These are phyloP conservation scores for Moricandia moricandioides DNA, from an alignment of 345 rosid species.

Conservation along the genomic window DNA sequence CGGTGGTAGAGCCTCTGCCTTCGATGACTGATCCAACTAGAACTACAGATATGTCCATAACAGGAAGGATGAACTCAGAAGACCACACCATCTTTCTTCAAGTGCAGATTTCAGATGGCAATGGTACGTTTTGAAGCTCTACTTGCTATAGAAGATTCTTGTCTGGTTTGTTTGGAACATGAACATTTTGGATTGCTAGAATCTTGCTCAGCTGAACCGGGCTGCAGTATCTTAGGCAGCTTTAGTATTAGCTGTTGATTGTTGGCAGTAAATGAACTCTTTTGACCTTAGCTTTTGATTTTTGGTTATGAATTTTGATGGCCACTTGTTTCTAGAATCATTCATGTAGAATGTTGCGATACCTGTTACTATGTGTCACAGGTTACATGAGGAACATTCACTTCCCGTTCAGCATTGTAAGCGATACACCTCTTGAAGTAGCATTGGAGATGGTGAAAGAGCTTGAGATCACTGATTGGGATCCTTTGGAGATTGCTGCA, in stretches of 20 bases:
- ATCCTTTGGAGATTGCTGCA: neutral
- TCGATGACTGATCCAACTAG: conserved; percentile 42
- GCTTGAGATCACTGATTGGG: conserved; percentile 26
- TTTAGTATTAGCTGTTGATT: conserved; percentile 2
- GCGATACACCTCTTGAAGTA: conserved; percentile 74
- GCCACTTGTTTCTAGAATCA: no score
- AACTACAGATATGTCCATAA: conserved; percentile 76
- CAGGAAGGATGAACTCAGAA: conserved; percentile 70
- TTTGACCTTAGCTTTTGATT: neutral
- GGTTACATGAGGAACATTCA: conserved; percentile 76
- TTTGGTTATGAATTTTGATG: no score
- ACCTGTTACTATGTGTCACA: conserved; percentile 31
- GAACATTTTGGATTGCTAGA: conserved; percentile 1
- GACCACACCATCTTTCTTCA: conserved; percentile 79
- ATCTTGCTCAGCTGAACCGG: neutral
- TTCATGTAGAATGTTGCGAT: neutral
- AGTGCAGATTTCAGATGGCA: conserved; percentile 73
- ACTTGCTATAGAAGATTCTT: neutral
- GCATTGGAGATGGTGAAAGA: conserved; percentile 88
- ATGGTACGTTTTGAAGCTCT: conserved; percentile 44
- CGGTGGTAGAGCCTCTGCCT: conserved; percentile 32
- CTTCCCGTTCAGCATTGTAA: conserved; percentile 70
- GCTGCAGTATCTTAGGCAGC: no score
- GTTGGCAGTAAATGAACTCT: neutral
- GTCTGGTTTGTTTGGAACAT: neutral